Evolutionary conservation across 108 stramenopile species (phyloP), one percentile per base, ranked within the genome.

Genomic region (Discostella stelligeroides): DNA sequence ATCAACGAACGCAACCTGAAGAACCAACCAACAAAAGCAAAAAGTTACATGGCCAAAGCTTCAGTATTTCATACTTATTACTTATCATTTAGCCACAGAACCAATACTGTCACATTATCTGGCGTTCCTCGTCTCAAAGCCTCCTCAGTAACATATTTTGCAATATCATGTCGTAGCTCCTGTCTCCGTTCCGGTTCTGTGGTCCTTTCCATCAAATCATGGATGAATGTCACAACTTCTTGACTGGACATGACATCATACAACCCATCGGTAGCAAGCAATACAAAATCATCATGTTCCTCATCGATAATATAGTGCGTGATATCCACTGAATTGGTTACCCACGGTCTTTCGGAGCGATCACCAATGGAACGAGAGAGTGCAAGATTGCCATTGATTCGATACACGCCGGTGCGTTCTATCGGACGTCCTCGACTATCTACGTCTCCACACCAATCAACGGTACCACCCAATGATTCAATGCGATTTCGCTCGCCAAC

Each of bases 361-460:
- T 98, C 98, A n/a, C 98, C 98, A 49, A 98, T 88, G 7, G 98
- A 91, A 8, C 98, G 74, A 4, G 98, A 92, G 14, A 98, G 65
- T 34, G 98, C 94, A 25, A 98, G 76, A 69, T 95, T 98, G 14
- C 97, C 96, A 85, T 98, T 98, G 49, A 98, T 92, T 24, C 98
- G 72, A 72, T 92, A 96, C 4, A 96, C 93, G 5, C 96, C 96
- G 3, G 65, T 75, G n/a, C 85, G 76, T 28, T 64, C 65, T 49
- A 94, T 71, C 18, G 89, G 91, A 12, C 74, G 41, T 2, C 86
- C 79, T 7, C 45, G 18, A 0, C 2, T 30, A 72, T 85, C 73
- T 0, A 78, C 67, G 45, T 86, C 70, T 1, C 91, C 86, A 65
- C 80, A 87, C 89, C 88, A 94, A 54, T 88, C 85, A 13, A 95